phyloP scores from a whole-genome alignment of 805 yeast species.

The Hanseniaspora vineae region DNA sequence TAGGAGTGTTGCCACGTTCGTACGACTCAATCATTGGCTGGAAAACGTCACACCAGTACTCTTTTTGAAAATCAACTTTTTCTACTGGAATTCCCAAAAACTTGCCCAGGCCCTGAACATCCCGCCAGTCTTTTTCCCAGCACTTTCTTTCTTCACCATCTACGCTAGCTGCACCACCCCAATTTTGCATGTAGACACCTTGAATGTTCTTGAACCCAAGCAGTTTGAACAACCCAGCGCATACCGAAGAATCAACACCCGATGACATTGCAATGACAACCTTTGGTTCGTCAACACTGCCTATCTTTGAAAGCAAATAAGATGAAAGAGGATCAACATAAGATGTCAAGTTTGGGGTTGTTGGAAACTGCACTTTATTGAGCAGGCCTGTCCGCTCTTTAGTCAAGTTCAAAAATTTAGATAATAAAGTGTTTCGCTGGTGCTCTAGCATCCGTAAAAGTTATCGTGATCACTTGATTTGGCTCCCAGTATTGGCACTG shows the following conservation, averaged over 20 bases:
- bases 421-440: background rate
- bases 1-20: conserved; percentile 69
- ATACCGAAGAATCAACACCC: conserved; percentile 90
- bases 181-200: conserved; percentile 91
- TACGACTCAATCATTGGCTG: conserved; percentile 80
- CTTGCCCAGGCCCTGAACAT: conserved; percentile 53
- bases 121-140: conserved; percentile 80
- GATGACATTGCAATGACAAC: conserved; percentile 82
- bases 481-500: background rate
- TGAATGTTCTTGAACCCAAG: conserved; percentile 33
- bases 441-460: background rate
- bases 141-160: conserved; percentile 39
- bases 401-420: background rate
- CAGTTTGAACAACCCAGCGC: conserved; percentile 52
- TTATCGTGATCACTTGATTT: background rate
- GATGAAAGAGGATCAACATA: background rate
- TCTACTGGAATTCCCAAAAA: conserved; percentile 56
- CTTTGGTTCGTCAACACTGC: background rate
- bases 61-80: conserved; percentile 73
- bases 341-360: background rate
- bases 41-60: conserved; percentile 88
- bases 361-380: background rate
- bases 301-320: background rate
- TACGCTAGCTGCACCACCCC: conserved; percentile 33
- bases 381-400: background rate